Conservation (phyloP, 805 yeast genomes). For the Candida railenensis region DNA sequence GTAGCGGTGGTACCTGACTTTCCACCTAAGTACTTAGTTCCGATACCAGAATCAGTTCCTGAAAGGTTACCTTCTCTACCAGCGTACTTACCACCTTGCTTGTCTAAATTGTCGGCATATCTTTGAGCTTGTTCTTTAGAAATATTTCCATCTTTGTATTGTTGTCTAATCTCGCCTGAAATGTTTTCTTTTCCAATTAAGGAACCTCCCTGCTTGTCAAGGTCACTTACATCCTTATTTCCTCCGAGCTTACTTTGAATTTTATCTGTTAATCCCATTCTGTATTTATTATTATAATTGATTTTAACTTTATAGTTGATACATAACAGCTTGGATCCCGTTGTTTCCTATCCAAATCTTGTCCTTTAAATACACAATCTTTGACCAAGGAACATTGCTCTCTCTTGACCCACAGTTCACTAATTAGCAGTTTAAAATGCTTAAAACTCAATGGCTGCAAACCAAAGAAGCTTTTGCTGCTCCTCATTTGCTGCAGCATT, state of each 20-base stretch:
- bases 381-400: too few species aligned
- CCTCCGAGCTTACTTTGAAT: constrained; percentile 20
- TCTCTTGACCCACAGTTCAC: background rate
- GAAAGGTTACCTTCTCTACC: constrained; percentile 20
- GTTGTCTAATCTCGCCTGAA: constrained; percentile 25
- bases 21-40: constrained; percentile 21
- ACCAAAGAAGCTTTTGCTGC: background rate
- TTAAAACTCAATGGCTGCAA: constrained; percentile 1
- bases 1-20: constrained; percentile 9
- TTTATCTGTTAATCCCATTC: constrained; percentile 40
- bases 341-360: background rate
- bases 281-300: too few species aligned
- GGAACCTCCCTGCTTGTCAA: constrained; percentile 24
- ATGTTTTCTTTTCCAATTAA: constrained; percentile 18
- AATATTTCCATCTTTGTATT: constrained; percentile 28
- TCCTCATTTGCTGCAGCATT: background rate
- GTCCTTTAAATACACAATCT: background rate
- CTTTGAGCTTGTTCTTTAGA: constrained; percentile 27
- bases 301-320: background rate
- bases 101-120: constrained; percentile 27
- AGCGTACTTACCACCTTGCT: constrained; percentile 18
- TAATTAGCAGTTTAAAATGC: background rate
- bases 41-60: constrained; percentile 26
- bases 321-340: background rate
- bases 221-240: constrained; percentile 17